Base-by-base conservation (phyloP, 257 asterid genomes). In the Solanum rostratum region DNA sequence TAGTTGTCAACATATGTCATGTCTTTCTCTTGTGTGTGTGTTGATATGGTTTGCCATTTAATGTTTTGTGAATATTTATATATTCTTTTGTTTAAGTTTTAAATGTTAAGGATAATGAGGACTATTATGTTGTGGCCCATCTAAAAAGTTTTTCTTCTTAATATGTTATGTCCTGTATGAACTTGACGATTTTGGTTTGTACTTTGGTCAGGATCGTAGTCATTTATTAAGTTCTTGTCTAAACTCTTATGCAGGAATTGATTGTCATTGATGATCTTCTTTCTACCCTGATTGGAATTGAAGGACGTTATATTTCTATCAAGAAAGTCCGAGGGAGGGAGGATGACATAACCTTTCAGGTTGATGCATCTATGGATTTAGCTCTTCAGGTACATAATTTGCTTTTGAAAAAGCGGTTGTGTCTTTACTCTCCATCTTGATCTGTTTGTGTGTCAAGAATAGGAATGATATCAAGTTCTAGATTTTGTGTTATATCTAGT, bases 321-420 rank as follows among this genome's bases (percentile, higher is more conserved):
- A 92, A 86, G 86, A 89, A 87, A 86, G 90, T 87, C 65, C 91
- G 85, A 12, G 97, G 94, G 85, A 92, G 91, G 91, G 97, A 88
- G 81, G 90, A 92, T 86, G 46, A 29, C 85, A 85, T 91, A 41
- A 84, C 88, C 65, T 95, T 93, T 83, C 93, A 95, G 71, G 94
- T 94, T 81, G 99, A 95, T 78, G 92, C 98, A 63, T 96, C 99
- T 39, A 95, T 96, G 99, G 99, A 94, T 92, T 91, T 96, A 87
- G 90, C 96, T 60, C 97, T 96, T 90, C 99, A 95, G 95, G 99
- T 89, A 87, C 82, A 49, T 49, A 76, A 37, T 37, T 68, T 69
- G 24, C 9, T 69, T 37, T 69, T 37, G 2, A 1, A 10, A 18
- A 37, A 33, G 27, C 1, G 39, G 41, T 37, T 37, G n/a, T 69